Base-by-base conservation (phyloP, 305 asterid genomes). In the Lippia alba region DNA sequence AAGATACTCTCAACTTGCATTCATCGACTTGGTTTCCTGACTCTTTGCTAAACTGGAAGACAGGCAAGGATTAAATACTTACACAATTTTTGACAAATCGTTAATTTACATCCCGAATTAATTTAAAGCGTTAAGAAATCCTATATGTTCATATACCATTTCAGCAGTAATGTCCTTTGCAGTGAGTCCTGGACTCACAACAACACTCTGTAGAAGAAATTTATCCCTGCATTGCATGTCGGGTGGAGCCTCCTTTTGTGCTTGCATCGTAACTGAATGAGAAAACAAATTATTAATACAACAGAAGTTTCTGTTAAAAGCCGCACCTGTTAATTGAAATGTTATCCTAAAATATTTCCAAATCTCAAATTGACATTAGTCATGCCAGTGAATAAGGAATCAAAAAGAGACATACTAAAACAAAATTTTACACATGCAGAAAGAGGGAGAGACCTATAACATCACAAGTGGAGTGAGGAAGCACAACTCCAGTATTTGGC, bases 151-250 rank as follows among this genome's bases (percentile, higher is more conserved):
- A 32, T 30, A 56, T 82, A 94, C 99, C 97, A 88, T 79, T 73
- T 89, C 92, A 19, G 99, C 81, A n/a, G 96, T 83, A 7, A 94
- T 75, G 81, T 94, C 99, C 85, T 89, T 91, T 10, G 88, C 79
- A 24, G 80, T 67, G 53, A 78, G 71, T 75, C 93, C 90, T 10
- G 89, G 79, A 69, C 67, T 79, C 39, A 83, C 86, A 46, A 84
- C 84, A 14, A 78, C 96, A 62, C 95, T 75, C 80, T 94, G 99
- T 64, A 94, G 96, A 44, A 94, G 91, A 85, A 94, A 94, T 74
- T 94, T 94, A 69, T 94, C 99, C 90, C 87, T 89, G 94, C 99
- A 94, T 75, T 84, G 90, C 96, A 94, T 77, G 77, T 94, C 99
- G 8, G 81, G 72, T 14, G 97, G 98, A 79, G 93, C 85, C 81